Evolutionary conservation across 2,329 filamentous ascomycete genomes (phyloP), one percentile per base, ranked within the genome.

Genomic region (Aspergillus sp.): DNA sequence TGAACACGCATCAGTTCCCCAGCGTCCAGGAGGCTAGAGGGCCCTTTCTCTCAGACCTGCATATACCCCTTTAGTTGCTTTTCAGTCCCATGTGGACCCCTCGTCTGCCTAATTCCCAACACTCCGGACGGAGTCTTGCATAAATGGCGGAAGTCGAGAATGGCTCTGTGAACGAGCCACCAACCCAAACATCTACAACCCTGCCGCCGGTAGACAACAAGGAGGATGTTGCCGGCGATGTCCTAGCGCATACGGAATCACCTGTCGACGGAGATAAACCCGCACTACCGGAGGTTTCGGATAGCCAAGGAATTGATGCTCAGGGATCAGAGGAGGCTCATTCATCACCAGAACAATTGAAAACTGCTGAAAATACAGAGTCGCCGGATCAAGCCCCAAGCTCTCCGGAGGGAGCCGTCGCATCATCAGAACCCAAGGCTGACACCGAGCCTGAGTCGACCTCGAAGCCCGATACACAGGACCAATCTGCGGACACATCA

Each of bases 71-170:
- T 65, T 64, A 63, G 15, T 57, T 67, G 66, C 64, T 65, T 55
- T 68, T 63, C 32, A 57, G 57, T 70, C 70, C 67, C 64, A 74
- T 73, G 71, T 66, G 64, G 68, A 68, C 68, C 62, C 60, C 58
- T 63, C 54, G 56, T 61, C 62, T 68, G 62, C 59, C 63, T 68
- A 57, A 66, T 65, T 57, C 66, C 59, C 62, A 64, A 64, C 64
- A 64, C 68, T 70, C 69, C 73, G 68, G 59, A 65, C 68, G 72
- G 73, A 75, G 73, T 74, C 68, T 71, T 65, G 64, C 67, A 75
- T 74, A 75, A 68, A 78, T 78, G 76, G 76, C 74, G 69, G 76
- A 78, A 66, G 73, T 73, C 57, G 74, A 77, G 63, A 68, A 74
- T 64, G 71, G 69, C 71, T 68, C 71, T 61, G 58, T 62, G 39